phyloP scores from a whole-genome alignment of 2,329 filamentous ascomycete species.

The Paecilomyces niveus region DNA sequence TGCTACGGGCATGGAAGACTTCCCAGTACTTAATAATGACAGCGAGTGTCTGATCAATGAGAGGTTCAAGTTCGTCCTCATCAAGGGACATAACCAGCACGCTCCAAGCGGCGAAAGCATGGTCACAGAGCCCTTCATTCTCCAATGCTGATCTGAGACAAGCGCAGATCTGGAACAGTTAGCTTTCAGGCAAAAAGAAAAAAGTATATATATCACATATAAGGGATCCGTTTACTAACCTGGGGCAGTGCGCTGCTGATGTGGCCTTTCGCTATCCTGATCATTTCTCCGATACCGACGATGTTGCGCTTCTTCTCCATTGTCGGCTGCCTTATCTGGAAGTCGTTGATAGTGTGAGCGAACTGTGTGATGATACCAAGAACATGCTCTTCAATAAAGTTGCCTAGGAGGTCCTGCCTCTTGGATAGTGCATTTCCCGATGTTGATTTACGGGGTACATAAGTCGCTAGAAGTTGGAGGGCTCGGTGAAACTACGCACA shows the following conservation, averaged over 20 bases:
- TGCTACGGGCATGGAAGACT: slow-evolving; percentile 55
- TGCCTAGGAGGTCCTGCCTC: slow-evolving; percentile 54
- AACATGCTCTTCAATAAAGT: slow-evolving; percentile 75
- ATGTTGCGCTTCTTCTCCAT: slow-evolving; percentile 72
- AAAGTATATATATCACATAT: neutral
- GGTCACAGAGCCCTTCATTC: slow-evolving; percentile 64
- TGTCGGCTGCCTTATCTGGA: slow-evolving; percentile 47
- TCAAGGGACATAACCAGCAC: slow-evolving; percentile 68
- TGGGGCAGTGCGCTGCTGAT: slow-evolving; percentile 78
- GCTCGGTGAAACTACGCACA: slow-evolving; percentile 41
- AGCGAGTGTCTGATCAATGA: slow-evolving; percentile 85
- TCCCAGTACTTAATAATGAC: slow-evolving; percentile 78
- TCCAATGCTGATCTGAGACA: slow-evolving; percentile 80
- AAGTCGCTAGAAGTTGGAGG: slow-evolving; percentile 42
- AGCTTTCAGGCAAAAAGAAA: neutral
- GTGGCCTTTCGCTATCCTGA: slow-evolving; percentile 64
- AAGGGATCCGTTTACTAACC: slow-evolving; percentile 40
- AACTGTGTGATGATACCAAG: slow-evolving; percentile 81
- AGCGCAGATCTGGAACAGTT: slow-evolving; percentile 66
- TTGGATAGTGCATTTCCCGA: slow-evolving; percentile 39
- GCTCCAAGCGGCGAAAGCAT: slow-evolving; percentile 78
- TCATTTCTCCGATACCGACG: slow-evolving; percentile 79
- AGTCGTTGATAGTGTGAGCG: slow-evolving; percentile 69
- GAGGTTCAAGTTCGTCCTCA: slow-evolving; percentile 67
- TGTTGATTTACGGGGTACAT: slow-evolving; percentile 44